Conservation (phyloP, 2,329 filamentous ascomycete species). For the Shiraia sp. region DNA sequence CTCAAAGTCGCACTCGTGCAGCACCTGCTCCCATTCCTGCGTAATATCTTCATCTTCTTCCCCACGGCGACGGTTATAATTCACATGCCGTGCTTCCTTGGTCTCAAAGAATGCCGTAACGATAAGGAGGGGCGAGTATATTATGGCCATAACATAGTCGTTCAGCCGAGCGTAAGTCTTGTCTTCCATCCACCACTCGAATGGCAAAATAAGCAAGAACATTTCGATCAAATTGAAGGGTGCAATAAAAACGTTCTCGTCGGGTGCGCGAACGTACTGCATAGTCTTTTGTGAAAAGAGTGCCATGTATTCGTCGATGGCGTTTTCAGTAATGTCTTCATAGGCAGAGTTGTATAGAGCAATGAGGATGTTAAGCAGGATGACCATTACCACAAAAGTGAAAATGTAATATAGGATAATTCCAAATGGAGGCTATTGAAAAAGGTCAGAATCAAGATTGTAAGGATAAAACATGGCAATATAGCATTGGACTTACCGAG, state of each 20-base stretch:
- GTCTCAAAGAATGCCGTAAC: slow-evolving; percentile 68
- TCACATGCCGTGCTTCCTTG: slow-evolving; percentile 60
- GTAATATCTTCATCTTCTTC: slow-evolving; percentile 87
- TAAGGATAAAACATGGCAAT: slow-evolving; percentile 4
- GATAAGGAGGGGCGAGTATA: slow-evolving; percentile 84
- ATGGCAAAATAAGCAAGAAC: slow-evolving; percentile 72
- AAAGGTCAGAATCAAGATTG: neutral
- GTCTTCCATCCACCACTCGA: slow-evolving; percentile 95
- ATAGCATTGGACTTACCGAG: slow-evolving; percentile 49
- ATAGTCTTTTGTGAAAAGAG: slow-evolving; percentile 93
- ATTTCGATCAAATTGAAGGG: slow-evolving; percentile 95
- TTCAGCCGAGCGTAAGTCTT: slow-evolving; percentile 78
- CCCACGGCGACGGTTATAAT: slow-evolving; percentile 73
- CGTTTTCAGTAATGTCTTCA: slow-evolving; percentile 89
- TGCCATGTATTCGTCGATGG: slow-evolving; percentile 92
- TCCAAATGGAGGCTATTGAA: slow-evolving; percentile 73
- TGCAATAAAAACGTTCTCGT: slow-evolving; percentile 97
- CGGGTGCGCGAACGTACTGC: slow-evolving; percentile 93
- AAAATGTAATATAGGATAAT: slow-evolving; percentile 97
- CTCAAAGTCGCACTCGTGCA: slow-evolving; percentile 74
- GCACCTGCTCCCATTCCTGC: slow-evolving; percentile 92
- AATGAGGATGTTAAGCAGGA: slow-evolving; percentile 94
- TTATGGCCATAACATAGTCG: slow-evolving; percentile 80
- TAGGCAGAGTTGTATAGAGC: slow-evolving; percentile 97
- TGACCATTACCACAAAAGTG: slow-evolving; percentile 94